A percentile compares a stretch with the other conserved stretches of the same genome.
Evolutionary conservation across 805 yeast genomes (phyloP).

Genomic region (Candida rishiriensis): DNA sequence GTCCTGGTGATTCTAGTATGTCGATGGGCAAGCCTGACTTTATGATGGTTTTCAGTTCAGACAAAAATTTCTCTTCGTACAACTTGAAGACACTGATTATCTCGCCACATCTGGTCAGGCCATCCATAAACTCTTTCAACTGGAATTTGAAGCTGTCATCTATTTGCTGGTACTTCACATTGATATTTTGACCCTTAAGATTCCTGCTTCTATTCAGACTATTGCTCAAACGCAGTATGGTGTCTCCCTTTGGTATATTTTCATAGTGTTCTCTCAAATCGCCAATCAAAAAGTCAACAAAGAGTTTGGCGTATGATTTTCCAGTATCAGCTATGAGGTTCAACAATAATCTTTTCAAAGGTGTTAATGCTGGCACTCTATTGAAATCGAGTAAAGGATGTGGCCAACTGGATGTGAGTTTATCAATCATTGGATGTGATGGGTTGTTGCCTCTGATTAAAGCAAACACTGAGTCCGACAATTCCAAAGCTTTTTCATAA

Average conservation of each 20-base stretch:
- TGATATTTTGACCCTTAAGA: slow-evolving; percentile 1
- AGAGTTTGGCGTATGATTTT: slow-evolving; percentile 54
- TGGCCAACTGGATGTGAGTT: slow-evolving; percentile 39
- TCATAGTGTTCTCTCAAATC: slow-evolving; percentile 62
- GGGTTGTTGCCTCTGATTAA: slow-evolving; percentile 52
- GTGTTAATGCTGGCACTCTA: slow-evolving; percentile 44
- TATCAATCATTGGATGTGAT: slow-evolving; percentile 22
- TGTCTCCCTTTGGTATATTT: slow-evolving; percentile 39
- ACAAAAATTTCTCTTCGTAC: slow-evolving; percentile 64
- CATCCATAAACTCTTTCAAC: slow-evolving; percentile 46
- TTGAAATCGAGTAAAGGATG: slow-evolving; percentile 39
- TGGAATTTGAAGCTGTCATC: slow-evolving; percentile 34
- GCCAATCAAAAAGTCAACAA: slow-evolving; percentile 48
- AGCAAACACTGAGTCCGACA: slow-evolving; percentile 52
- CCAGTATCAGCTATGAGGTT: slow-evolving; percentile 63
- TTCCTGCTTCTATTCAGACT: slow-evolving; percentile 11
- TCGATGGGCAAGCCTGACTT: slow-evolving; percentile 58
- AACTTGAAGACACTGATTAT: slow-evolving; percentile 54
- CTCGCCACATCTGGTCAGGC: slow-evolving; percentile 58
- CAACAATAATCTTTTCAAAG: slow-evolving; percentile 48
- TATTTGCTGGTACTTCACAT: slow-evolving; percentile 7
- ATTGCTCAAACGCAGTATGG: slow-evolving; percentile 44
- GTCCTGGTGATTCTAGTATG: slow-evolving; percentile 11
- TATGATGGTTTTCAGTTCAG: slow-evolving; percentile 70
- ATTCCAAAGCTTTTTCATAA: slow-evolving; percentile 51